These are phyloP conservation scores for Actinomortierella ambigua DNA, from an alignment of 371 early-diverging fungal genomes.

Conservation along the genomic window DNA sequence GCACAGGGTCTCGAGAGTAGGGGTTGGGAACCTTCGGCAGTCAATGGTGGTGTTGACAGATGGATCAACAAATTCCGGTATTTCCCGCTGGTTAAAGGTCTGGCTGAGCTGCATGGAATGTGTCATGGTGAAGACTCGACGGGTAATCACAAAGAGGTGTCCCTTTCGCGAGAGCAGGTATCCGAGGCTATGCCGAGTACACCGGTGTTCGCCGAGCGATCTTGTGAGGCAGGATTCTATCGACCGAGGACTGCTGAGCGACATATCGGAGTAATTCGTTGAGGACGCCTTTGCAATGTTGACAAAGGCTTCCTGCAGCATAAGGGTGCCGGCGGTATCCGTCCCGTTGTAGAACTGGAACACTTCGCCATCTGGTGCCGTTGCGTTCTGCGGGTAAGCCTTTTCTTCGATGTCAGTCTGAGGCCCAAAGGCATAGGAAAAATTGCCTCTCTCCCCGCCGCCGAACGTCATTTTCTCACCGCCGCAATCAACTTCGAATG, in stretches of 20 bases:
- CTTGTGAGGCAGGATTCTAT: neutral
- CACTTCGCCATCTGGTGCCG: neutral
- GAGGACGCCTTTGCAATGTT: neutral
- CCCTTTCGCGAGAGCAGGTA: neutral
- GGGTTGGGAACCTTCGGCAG: neutral
- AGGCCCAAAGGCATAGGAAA: neutral
- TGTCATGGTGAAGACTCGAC: neutral
- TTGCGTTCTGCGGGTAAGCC: neutral
- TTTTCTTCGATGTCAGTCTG: neutral
- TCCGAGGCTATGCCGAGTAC: neutral
- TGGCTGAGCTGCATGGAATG: too few species aligned
- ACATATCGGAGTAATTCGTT: neutral
- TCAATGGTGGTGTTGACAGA: neutral
- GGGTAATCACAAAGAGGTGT: neutral
- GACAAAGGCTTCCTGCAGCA: neutral
- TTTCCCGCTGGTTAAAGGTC: neutral
- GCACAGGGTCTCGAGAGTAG: neutral
- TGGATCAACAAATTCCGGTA: neutral
- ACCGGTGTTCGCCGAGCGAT: neutral
- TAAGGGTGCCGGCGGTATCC: neutral
- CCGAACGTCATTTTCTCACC: neutral
- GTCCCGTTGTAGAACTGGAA: neutral
- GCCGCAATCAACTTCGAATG: neutral
- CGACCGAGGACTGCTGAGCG: neutral
- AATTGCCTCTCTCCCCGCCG: neutral